Evolutionary conservation across 2,329 filamentous ascomycete species (phyloP).

Genomic region (Paramyrothecium roridum): DNA sequence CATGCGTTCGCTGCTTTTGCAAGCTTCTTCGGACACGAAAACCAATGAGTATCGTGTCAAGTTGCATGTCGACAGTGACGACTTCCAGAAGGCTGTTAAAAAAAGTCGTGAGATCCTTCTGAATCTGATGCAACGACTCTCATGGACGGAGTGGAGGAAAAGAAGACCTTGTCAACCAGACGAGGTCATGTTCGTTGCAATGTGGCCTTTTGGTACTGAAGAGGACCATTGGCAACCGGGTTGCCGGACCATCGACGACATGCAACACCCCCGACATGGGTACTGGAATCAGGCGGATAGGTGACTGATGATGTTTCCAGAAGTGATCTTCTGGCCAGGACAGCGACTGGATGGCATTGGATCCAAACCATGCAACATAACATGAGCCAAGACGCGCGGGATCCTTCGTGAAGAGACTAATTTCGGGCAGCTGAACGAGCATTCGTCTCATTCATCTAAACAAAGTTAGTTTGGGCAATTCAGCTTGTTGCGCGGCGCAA

Average conservation of each 20-base stretch:
- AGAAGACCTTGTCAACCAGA: constrained; percentile 49
- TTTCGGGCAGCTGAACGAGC: no score
- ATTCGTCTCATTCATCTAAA: no score
- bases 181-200: constrained; percentile 59
- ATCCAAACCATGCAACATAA: no score
- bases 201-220: constrained; percentile 57
- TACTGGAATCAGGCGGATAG: constrained; percentile 16
- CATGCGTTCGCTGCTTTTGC: constrained; percentile 14
- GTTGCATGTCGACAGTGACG: background rate
- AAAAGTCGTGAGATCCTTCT: constrained; percentile 13
- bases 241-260: constrained; percentile 23
- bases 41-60: constrained; percentile 7
- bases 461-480: no score
- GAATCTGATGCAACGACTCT: constrained; percentile 43
- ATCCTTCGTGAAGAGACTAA: no score
- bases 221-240: constrained; percentile 47
- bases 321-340: background rate
- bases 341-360: no score
- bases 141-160: constrained; percentile 59
- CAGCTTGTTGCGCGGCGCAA: no score
- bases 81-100: constrained; percentile 12
- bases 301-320: background rate
- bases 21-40: constrained; percentile 8
- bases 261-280: constrained; percentile 7
- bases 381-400: no score